A percentile compares a stretch with the other conserved stretches of the same genome.
Evolutionary conservation across 768 basidiomycete genomes (phyloP).

Genomic region (Filobasidium wieringae): DNA sequence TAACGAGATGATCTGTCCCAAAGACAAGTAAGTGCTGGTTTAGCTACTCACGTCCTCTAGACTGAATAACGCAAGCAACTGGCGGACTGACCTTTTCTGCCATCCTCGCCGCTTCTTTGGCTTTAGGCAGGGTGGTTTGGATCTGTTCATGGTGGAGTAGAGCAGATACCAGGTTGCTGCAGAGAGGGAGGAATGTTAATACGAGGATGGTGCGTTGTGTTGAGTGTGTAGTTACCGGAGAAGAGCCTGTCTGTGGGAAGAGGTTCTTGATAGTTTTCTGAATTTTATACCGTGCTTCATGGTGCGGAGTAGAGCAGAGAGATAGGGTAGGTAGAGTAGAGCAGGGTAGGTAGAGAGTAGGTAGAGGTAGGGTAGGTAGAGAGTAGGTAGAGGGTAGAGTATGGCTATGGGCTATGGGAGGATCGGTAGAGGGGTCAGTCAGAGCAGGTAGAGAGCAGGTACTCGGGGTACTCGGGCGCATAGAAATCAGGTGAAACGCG

Average conservation of each 20-base stretch:
- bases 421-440: too few relatives aligned
- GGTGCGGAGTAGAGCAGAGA: too few relatives aligned
- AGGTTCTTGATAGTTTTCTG: slow-evolving; percentile 80
- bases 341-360: too few relatives aligned
- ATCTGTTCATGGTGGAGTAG: slow-evolving; percentile 91
- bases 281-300: slow-evolving; percentile 95
- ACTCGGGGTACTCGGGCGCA: neutral
- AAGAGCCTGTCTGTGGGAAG: slow-evolving; percentile 86
- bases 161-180: slow-evolving; percentile 84
- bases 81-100: slow-evolving; percentile 65
- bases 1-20: slow-evolving; percentile 59
- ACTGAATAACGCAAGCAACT: neutral
- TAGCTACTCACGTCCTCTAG: neutral
- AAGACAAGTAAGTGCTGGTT: neutral
- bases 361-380: too few relatives aligned
- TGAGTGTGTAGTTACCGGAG: slow-evolving; percentile 53
- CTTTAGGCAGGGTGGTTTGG: slow-evolving; percentile 89
- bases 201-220: neutral
- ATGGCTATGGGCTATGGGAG: too few relatives aligned
- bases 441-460: neutral
- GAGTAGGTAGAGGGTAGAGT: too few relatives aligned
- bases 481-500: neutral
- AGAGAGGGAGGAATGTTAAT: neutral
- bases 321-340: too few relatives aligned
- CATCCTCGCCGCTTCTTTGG: slow-evolving; percentile 75